Evolutionary conservation across 148 eudicot genomes (phyloP).

Genomic region (Chenopodium berlandieri): DNA sequence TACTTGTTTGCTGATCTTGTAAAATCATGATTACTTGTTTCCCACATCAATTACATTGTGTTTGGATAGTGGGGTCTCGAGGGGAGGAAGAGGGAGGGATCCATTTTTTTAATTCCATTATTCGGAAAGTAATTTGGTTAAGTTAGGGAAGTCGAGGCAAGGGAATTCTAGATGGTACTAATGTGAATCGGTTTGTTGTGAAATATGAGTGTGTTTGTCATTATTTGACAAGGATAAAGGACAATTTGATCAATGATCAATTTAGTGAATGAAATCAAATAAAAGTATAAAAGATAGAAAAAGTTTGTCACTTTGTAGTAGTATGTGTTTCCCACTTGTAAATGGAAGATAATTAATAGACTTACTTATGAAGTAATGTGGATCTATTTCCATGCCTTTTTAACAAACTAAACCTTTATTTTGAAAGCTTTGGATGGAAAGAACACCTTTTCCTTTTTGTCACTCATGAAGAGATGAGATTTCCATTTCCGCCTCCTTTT

Average conservation of each 20-base stretch:
- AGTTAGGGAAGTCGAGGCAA: not conserved
- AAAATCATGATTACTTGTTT: conserved; percentile 1
- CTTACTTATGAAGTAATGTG: not conserved
- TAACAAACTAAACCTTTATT: not conserved
- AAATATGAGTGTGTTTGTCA: not conserved
- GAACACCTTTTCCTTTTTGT: not conserved
- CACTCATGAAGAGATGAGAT: not conserved
- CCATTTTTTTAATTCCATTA: not conserved
- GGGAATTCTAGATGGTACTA: not conserved
- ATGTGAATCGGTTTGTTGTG: not conserved
- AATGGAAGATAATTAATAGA: not conserved
- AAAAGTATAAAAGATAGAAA: not conserved
- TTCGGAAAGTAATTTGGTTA: not conserved
- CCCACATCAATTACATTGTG: not conserved
- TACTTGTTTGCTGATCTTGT: not conserved
- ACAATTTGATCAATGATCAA: not conserved
- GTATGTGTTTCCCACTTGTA: not conserved
- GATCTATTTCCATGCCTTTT: not conserved
- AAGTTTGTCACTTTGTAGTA: not conserved
- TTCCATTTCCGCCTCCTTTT: not conserved
- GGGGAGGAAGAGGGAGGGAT: not conserved
- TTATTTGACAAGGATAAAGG: not conserved
- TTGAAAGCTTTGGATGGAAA: not conserved
- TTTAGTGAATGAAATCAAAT: not conserved
- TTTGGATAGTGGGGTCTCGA: not conserved